These are phyloP conservation scores for Penicillium sp. DNA, from an alignment of 2,329 filamentous ascomycete species.

Conservation along the genomic window DNA sequence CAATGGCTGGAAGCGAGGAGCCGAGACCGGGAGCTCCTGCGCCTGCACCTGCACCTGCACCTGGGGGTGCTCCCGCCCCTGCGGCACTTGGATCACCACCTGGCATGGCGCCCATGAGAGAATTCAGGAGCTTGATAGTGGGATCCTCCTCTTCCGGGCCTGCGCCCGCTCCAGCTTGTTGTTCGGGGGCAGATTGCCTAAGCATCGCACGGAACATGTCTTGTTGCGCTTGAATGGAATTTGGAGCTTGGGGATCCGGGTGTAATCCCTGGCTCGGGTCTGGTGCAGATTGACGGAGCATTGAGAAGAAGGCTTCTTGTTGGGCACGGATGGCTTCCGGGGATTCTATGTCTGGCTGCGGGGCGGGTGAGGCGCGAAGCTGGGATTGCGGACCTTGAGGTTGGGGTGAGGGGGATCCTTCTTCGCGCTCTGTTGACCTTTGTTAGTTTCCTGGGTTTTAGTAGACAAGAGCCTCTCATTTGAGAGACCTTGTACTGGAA, in stretches of 20 bases:
- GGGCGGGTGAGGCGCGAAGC: constrained; percentile 15
- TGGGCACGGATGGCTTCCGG: constrained; percentile 41
- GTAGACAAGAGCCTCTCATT: not conserved
- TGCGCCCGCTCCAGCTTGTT: constrained; percentile 11
- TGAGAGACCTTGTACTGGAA: not conserved
- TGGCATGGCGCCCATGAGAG: constrained; percentile 37
- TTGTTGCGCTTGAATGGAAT: constrained; percentile 36
- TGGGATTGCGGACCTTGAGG: constrained; percentile 26
- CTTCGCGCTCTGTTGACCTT: constrained; percentile 25
- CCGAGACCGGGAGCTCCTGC: constrained; percentile 12
- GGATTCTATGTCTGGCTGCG: constrained; percentile 29
- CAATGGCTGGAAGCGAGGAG: constrained; percentile 32
- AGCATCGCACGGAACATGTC: constrained; percentile 46
- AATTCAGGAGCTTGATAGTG: constrained; percentile 39
- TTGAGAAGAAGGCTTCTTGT: constrained; percentile 45
- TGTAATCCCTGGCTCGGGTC: constrained; percentile 19
- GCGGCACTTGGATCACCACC: constrained; percentile 22
- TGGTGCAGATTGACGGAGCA: constrained; percentile 37
- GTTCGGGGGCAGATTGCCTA: constrained; percentile 31
- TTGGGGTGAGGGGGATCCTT: constrained; percentile 25
- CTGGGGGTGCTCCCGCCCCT: constrained; percentile 27
- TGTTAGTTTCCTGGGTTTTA: constrained; percentile 10
- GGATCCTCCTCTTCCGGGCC: constrained; percentile 35
- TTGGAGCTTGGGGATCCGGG: constrained; percentile 16
- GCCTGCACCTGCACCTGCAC: constrained; percentile 22